Base-by-base conservation (phyloP, 805 yeast genomes). In the Saccharomycopsis sp. region DNA sequence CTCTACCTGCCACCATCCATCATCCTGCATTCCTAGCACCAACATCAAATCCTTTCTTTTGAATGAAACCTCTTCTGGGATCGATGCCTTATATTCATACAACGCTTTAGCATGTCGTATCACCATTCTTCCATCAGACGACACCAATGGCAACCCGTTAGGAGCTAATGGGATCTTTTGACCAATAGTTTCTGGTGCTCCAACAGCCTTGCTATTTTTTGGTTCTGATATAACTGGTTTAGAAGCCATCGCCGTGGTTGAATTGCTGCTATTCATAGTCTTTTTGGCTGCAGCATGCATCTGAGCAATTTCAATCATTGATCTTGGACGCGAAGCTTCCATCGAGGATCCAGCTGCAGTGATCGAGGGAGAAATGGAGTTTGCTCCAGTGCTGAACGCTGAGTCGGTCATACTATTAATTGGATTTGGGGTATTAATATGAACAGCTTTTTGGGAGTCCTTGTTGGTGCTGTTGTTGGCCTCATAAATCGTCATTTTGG, bases 1-100 rank as follows among this genome's bases (percentile, higher is more conserved):
- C 64, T 84, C 89, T 35, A 82, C 83, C 64, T 81, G 84, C 89
- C 89, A 85, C 89, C 89, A 84, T 1, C 87, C 87, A 64, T 84
- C 89, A 22, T 83, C 84, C 67, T 84, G 87, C 75, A 74, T 79
- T 52, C 75, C 76, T 17, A 83, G 64, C 2, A 84, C 79, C 58
- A 81, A 70, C 53, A 84, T 67, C 2, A 77, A 65, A 62, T 85
- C 89, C 58, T 80, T 82, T 65, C 82, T 82, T 51, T 79, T 75
- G 72, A 84, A 85, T 5, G 80, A 70, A 7, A 84, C 74, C 61
- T 84, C 89, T 56, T 81, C 85, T 15, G 84, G 82, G 24, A 84
- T 80, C 2, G 78, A 78, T 0, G 87, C 86, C 1, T 76, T 72
- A 69, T 84, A 84, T 55, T 78, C 84, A 63, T 79, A 85, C 56